Conservation (phyloP, 2,329 filamentous ascomycete genomes). For the Simplicillium aogashimaense region DNA sequence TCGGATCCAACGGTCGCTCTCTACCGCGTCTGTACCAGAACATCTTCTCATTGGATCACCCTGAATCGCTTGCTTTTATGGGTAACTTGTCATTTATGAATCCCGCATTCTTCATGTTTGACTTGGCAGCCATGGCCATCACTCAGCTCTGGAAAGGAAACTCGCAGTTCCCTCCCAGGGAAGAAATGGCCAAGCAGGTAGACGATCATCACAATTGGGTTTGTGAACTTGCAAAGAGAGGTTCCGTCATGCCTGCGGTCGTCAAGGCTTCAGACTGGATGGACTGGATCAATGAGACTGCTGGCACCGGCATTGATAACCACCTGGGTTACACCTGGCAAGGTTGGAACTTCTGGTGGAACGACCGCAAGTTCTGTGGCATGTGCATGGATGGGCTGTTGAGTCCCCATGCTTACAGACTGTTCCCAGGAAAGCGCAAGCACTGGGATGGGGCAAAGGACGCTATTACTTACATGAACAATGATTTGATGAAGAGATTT, state of each 20-base stretch:
- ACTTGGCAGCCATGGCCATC: constrained; percentile 20
- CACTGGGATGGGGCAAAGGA: no score
- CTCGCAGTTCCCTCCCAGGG: constrained; percentile 9
- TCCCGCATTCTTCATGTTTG: constrained; percentile 16
- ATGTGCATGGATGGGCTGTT: constrained; percentile 24
- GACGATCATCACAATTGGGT: constrained; percentile 14
- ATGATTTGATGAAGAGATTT: no score
- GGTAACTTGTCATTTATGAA: constrained; percentile 15
- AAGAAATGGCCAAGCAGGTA: constrained; percentile 17
- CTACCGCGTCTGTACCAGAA: constrained; percentile 17
- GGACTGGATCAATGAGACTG: constrained; percentile 27
- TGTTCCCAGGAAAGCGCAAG: no score
- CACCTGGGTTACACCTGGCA: constrained; percentile 23
- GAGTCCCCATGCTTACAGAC: no score
- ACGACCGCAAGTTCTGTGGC: constrained; percentile 27
- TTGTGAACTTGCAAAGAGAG: no score
- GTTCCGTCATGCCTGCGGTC: no score
- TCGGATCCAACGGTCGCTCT: no score
- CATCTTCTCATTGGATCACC: constrained; percentile 20
- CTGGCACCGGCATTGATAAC: constrained; percentile 30
- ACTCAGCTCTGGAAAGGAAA: constrained; percentile 16
- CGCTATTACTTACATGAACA: no score
- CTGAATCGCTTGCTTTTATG: constrained; percentile 19
- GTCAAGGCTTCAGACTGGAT: constrained; percentile 13
- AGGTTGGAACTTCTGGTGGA: constrained; percentile 33